Conservation (phyloP, 2,329 filamentous ascomycete species). For the Amauroascus verrucosus region DNA sequence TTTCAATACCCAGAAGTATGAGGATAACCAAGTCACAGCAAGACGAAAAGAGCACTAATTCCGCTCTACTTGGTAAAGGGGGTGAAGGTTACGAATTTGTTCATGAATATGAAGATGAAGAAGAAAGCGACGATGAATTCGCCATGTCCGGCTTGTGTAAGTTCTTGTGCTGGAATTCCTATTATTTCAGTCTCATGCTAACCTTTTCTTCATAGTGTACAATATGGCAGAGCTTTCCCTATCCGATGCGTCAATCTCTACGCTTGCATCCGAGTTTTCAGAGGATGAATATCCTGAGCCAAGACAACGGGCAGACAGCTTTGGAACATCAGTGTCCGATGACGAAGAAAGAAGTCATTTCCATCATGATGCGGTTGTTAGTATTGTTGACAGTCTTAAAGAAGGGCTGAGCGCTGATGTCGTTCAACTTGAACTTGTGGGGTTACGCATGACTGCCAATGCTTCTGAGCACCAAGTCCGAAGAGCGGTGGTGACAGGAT, state of each 20-base stretch:
- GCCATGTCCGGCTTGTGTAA: conserved; percentile 35
- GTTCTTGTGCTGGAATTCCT: not conserved
- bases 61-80: conserved; percentile 46
- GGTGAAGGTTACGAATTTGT: conserved; percentile 57
- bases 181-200: not conserved
- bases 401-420: conserved; percentile 64
- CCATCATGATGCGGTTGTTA: conserved; percentile 76
- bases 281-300: conserved; percentile 29
- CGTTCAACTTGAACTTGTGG: conserved; percentile 87
- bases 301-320: conserved; percentile 57
- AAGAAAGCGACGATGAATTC: conserved; percentile 55
- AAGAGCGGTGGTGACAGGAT: conserved; percentile 71
- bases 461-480: conserved; percentile 84
- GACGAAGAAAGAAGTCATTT: conserved; percentile 55
- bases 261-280: conserved; percentile 47
- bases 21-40: conserved; percentile 39
- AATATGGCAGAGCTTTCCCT: conserved; percentile 39
- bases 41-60: conserved; percentile 40
- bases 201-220: conserved; percentile 35
- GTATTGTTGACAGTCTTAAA: conserved; percentile 75
- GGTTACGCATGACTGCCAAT: conserved; percentile 80
- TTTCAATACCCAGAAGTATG: conserved; percentile 34
- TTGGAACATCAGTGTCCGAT: conserved; percentile 61
- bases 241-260: conserved; percentile 51
- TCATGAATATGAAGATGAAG: conserved; percentile 55